These are phyloP conservation scores for Hymenoscyphus salicellus DNA, from an alignment of 2,329 filamentous ascomycete genomes.

Conservation along the genomic window DNA sequence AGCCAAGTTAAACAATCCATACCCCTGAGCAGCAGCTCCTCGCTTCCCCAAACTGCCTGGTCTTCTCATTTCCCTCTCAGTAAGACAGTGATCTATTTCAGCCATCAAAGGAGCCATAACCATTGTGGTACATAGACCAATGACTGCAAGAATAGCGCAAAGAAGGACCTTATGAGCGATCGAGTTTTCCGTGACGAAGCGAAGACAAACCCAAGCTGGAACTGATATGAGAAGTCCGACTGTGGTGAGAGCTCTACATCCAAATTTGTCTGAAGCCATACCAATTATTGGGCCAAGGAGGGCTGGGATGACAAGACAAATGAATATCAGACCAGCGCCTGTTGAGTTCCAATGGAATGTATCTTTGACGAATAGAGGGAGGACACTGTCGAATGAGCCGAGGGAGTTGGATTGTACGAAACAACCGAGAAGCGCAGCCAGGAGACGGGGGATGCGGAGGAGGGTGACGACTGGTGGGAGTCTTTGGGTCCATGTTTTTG, in stretches of 20 bases:
- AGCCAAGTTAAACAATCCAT: slow-evolving; percentile 53
- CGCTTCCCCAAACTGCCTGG: slow-evolving; percentile 28
- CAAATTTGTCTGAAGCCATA: slow-evolving; percentile 48
- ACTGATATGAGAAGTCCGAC: slow-evolving; percentile 55
- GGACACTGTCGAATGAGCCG: slow-evolving; percentile 52
- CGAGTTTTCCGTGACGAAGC: slow-evolving; percentile 58
- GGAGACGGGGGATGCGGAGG: slow-evolving; percentile 40
- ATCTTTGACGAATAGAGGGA: slow-evolving; percentile 53
- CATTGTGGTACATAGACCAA: slow-evolving; percentile 57
- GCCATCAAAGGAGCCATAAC: slow-evolving; percentile 66
- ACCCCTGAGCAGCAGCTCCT: slow-evolving; percentile 56
- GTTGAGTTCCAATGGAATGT: slow-evolving; percentile 54
- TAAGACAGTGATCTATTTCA: slow-evolving; percentile 57
- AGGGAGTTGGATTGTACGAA: slow-evolving; percentile 48
- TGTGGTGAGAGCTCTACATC: slow-evolving; percentile 58
- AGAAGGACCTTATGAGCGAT: slow-evolving; percentile 63
- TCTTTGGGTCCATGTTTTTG: slow-evolving; percentile 12
- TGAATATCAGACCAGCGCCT: slow-evolving; percentile 56
- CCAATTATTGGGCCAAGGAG: slow-evolving; percentile 58
- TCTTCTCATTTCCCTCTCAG: slow-evolving; percentile 47
- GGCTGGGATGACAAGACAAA: slow-evolving; percentile 57
- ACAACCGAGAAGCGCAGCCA: slow-evolving; percentile 41
- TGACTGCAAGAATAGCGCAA: slow-evolving; percentile 57
- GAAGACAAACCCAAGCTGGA: slow-evolving; percentile 61
- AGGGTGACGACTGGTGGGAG: slow-evolving; percentile 39